Percentiles rank a stretch among this genome's conserved stretches.
Conservation (phyloP, 345 rosid genomes). For the Nephelium lappaceum region DNA sequence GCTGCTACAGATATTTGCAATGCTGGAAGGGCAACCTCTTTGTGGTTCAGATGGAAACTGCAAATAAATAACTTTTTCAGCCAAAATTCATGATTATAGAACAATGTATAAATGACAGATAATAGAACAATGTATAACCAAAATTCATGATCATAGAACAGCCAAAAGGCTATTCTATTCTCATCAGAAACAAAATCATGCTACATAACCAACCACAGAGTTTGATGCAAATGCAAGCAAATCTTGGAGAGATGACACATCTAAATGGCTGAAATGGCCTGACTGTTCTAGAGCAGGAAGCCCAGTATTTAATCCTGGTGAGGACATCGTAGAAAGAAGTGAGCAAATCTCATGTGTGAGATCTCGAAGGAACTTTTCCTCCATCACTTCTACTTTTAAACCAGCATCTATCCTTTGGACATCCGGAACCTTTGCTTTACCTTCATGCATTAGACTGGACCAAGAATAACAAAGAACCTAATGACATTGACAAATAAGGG, state of each 20-base stretch:
- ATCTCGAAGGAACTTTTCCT: conserved; percentile 84
- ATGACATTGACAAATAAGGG: conserved; percentile 68
- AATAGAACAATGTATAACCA: too few relatives aligned
- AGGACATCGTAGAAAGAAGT: conserved; percentile 72
- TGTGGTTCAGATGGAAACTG: conserved; percentile 83
- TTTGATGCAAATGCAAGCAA: conserved; percentile 58
- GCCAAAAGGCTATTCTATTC: too few relatives aligned
- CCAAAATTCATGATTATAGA: not conserved
- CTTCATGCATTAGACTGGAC: conserved; percentile 77
- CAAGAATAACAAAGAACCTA: conserved; percentile 75
- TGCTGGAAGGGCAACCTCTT: conserved; percentile 63
- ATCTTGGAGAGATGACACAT: conserved; percentile 46
- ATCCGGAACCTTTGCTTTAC: conserved; percentile 86
- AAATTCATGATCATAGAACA: too few relatives aligned
- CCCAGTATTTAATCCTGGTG: conserved; percentile 64
- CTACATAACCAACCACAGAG: conserved; percentile 79
- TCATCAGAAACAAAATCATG: not conserved
- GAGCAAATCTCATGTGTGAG: conserved; percentile 79
- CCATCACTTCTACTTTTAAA: conserved; percentile 94
- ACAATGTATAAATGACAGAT: not conserved
- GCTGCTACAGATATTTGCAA: conserved; percentile 72
- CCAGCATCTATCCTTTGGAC: conserved; percentile 52
- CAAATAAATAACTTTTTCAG: conserved; percentile 18
- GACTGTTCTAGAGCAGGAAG: conserved; percentile 77
- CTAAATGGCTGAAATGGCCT: too few relatives aligned